A percentile compares a stretch with the other conserved stretches of the same genome.
Evolutionary conservation across 352 stramenopile genomes (phyloP).

Genomic region (Phytophthora citrophthora): DNA sequence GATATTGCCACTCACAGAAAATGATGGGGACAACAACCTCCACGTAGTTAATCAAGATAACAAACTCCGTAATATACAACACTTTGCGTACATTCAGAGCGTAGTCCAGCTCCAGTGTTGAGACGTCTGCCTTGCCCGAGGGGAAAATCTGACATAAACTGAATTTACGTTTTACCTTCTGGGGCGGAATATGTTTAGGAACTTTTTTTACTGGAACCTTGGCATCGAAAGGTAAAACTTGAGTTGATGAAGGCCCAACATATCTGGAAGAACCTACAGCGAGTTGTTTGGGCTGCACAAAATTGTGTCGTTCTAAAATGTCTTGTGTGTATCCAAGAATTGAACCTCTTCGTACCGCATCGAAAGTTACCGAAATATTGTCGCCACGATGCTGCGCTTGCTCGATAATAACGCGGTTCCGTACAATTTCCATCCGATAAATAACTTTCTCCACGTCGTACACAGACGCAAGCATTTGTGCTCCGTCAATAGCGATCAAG

Average conservation of each 20-base stretch:
- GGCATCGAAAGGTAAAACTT: constrained; percentile 3
- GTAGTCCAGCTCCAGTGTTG: constrained; percentile 26
- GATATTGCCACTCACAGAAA: constrained; percentile 36
- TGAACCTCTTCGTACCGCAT: background rate
- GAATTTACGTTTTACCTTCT: background rate
- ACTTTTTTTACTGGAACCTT: background rate
- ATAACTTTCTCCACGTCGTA: constrained; percentile 13
- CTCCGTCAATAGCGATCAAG: constrained; percentile 26
- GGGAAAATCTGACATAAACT: background rate
- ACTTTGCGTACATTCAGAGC: constrained; percentile 24
- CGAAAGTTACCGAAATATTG: background rate
- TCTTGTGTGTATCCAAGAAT: background rate
- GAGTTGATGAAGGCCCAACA: background rate
- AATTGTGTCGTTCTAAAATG: constrained; percentile 5
- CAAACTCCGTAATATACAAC: constrained; percentile 51
- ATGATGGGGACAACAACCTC: constrained; percentile 50
- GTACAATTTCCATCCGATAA: constrained; percentile 1
- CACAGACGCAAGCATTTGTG: constrained; percentile 11
- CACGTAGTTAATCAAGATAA: constrained; percentile 49
- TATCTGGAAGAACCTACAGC: background rate
- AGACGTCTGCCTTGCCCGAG: background rate
- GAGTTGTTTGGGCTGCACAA: background rate
- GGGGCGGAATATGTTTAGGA: background rate
- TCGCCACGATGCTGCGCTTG: background rate
- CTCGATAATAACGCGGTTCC: background rate